Evolutionary conservation across 768 basidiomycete species (phyloP), one percentile per base, ranked within the genome.

Genomic region (Pulveroboletus sp.): DNA sequence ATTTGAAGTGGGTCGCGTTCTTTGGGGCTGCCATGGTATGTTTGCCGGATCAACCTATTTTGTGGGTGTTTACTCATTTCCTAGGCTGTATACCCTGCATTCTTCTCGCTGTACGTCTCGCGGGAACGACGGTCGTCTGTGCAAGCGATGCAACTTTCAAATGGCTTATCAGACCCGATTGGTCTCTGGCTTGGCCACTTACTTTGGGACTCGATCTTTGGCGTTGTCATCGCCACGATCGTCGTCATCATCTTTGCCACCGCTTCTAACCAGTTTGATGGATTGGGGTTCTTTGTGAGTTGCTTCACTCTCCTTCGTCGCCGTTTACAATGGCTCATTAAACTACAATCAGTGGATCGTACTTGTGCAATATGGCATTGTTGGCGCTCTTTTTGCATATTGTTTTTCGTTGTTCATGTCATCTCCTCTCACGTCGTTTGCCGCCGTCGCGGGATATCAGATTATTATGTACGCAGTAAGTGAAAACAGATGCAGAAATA

Each of bases 131-230:
- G 80, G 2, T 80, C 81, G 2, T 66, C 70, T 38, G 85, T 90
- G 1, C 86, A 90, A 61, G 84, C 87, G 3, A 91, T 90, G 85
- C 88, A 90, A 59, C 70, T 85, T 31, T 86, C 84, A 31, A 88
- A 90, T 62, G 88, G 88, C 2, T 65, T 90, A 23, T 75, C 81
- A 1, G 73, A 88, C 57, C 82, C 85, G 17, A 63, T 81, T 40
- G 86, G 84, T 3, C 69, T 90, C 37, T 89, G 87, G 86, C 69
- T 91, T 4, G 89, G 89, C 3, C 89, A 91, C 65, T 72, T 90
- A 14, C 69, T 85, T 60, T 88, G 86, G 64, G 89, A 91, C 58
- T 73, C 79, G 8, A 73, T 85, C 10, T 75, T 79, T 50, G 75
- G 78, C 4, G 55, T 84, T 14, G 65, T 84, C n/a, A 62, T 80